Conservation (phyloP, 2,329 filamentous ascomycete species). For the Thielaviopsis musarum region DNA sequence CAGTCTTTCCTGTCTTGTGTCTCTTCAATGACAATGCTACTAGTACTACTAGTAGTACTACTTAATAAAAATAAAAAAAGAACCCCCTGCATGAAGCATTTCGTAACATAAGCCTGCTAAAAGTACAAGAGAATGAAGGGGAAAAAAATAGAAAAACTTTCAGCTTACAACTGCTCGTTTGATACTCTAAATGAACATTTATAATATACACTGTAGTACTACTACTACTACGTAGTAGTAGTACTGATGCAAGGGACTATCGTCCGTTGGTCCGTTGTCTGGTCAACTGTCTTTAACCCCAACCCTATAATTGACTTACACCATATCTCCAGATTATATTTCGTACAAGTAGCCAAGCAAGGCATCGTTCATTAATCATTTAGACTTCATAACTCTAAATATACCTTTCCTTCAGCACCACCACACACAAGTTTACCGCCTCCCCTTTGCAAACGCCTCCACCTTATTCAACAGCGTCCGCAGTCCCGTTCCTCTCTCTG, state of each 20-base stretch:
- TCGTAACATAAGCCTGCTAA: background rate
- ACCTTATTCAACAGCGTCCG: conserved; percentile 51
- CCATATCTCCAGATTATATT: no score
- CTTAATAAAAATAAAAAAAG: no score
- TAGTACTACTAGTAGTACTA: no score
- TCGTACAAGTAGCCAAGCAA: no score
- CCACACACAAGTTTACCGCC: conserved; percentile 13
- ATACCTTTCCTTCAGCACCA: background rate
- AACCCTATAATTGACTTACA: background rate
- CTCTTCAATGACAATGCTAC: no score
- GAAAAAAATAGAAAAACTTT: background rate
- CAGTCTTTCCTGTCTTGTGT: no score
- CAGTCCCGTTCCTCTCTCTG: conserved; percentile 63
- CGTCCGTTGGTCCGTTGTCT: no score
- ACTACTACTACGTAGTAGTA: no score
- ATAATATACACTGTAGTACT: no score
- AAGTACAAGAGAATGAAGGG: background rate
- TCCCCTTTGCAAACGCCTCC: conserved; percentile 30
- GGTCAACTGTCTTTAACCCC: background rate
- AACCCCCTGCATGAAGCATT: background rate
- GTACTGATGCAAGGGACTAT: no score
- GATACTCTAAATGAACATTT: no score
- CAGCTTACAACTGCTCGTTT: background rate
- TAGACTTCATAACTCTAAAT: background rate
- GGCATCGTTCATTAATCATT: background rate